phyloP scores from a whole-genome alignment of 352 stramenopile genomes.

The Globisporangium perplexum region DNA sequence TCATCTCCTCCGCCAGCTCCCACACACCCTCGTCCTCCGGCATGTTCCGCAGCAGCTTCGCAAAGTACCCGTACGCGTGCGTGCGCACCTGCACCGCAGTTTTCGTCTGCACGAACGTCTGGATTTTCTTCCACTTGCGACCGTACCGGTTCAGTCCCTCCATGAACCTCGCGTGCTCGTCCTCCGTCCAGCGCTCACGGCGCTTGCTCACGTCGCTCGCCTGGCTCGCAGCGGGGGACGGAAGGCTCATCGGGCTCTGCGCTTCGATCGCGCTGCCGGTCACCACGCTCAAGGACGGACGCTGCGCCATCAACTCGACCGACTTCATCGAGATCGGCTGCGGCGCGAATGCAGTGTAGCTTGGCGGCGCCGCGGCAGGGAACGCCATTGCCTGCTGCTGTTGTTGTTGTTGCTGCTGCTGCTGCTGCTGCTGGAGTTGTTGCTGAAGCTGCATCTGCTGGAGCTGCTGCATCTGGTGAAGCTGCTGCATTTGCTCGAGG shows the following conservation, averaged over 20 bases:
- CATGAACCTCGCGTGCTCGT: conserved; percentile 82
- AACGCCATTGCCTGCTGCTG: conserved; percentile 3
- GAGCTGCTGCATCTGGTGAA: background rate
- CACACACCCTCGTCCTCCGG: conserved; percentile 78
- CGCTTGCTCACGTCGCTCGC: conserved; percentile 61
- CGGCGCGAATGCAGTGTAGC: conserved; percentile 24
- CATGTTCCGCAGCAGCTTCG: conserved; percentile 83
- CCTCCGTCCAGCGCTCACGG: conserved; percentile 77
- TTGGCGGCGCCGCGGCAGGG: conserved; percentile 8
- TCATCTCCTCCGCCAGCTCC: conserved; percentile 78
- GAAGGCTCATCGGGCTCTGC: conserved; percentile 21
- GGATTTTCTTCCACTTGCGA: conserved; percentile 88
- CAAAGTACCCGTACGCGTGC: conserved; percentile 86
- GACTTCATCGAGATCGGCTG: conserved; percentile 10
- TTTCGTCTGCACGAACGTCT: conserved; percentile 83
- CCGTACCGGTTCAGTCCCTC: conserved; percentile 81
- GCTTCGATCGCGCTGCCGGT: conserved; percentile 5
- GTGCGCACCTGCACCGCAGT: conserved; percentile 81
- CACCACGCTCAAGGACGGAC: conserved; percentile 9
- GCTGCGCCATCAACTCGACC: conserved; percentile 4
- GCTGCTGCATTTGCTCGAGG: conserved; percentile 3
- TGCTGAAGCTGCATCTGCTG: conserved; percentile 1
- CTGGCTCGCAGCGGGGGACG: conserved; percentile 51
- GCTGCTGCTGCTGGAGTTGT: conserved; percentile 6
- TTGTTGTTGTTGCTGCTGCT: conserved; percentile 4